phyloP scores from a whole-genome alignment of 768 basidiomycete genomes.

The Stropharia rugosoannulata region DNA sequence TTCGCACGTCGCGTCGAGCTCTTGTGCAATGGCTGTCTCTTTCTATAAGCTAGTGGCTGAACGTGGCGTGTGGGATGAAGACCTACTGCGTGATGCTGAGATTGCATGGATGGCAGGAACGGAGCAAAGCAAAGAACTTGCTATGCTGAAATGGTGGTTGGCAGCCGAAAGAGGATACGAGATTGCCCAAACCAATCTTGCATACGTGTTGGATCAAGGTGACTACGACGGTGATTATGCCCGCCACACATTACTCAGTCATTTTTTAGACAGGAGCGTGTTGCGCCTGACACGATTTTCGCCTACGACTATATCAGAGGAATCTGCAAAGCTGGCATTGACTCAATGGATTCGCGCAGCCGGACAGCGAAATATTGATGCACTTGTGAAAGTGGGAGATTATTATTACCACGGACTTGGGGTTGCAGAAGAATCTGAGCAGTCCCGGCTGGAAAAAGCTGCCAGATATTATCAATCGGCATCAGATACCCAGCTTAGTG shows the following conservation, averaged over 20 bases:
- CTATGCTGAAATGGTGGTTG: slow-evolving; percentile 93
- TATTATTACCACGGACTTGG: slow-evolving; percentile 94
- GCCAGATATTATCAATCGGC: slow-evolving; percentile 94
- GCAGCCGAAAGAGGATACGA: slow-evolving; percentile 93
- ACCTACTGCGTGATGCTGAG: slow-evolving; percentile 81
- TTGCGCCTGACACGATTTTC: slow-evolving; percentile 68
- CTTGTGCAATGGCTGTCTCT: slow-evolving; percentile 87
- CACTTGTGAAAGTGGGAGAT: slow-evolving; percentile 96
- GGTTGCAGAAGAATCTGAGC: slow-evolving; percentile 62
- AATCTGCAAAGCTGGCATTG: slow-evolving; percentile 80
- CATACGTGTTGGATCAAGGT: slow-evolving; percentile 92
- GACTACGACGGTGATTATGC: background rate
- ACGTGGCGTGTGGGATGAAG: slow-evolving; percentile 84
- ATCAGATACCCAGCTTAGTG: slow-evolving; percentile 88
- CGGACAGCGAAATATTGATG: slow-evolving; percentile 91
- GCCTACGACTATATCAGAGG: slow-evolving; percentile 72
- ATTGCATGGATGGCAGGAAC: slow-evolving; percentile 67
- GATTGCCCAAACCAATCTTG: slow-evolving; percentile 93
- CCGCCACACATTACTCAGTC: background rate
- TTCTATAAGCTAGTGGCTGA: slow-evolving; percentile 94
- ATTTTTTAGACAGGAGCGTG: slow-evolving; percentile 61
- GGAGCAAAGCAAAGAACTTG: slow-evolving; percentile 73
- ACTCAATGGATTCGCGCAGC: slow-evolving; percentile 96
- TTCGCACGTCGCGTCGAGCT: slow-evolving; percentile 56
- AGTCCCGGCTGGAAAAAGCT: slow-evolving; percentile 79